Evolutionary conservation across 192 early-diverging fungal species (phyloP), one percentile per base, ranked within the genome.

Genomic region (Backusella psychrophila): DNA sequence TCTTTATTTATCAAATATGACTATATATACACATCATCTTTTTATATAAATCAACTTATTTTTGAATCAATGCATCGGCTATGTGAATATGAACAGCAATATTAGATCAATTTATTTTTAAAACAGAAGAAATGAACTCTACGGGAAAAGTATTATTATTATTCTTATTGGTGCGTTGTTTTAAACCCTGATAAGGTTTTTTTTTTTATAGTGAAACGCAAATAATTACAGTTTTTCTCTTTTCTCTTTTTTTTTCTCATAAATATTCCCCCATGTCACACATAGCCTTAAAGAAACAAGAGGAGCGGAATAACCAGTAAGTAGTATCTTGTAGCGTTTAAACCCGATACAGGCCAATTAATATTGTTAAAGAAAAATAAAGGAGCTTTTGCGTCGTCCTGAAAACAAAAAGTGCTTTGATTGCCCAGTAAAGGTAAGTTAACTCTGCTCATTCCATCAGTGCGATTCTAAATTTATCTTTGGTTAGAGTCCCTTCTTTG

Each of bases 401-500:
- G 84, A 80, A 49, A 88, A 88, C 78, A 88, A 86, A 79, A 85
- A 84, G 70, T 88, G 85, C 77, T 88, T 88, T 56, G 87, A 88
- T 78, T 86, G 87, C 44, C 82, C 84, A 7, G 80, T 82, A 68
- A 88, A 81, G 81, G 87, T 85, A 79, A 23, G 38, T 39, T 1
- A 39, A 39, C 38, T 11, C 9, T 33, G 33, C 33, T 33, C 33
- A 8, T 11, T 39, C 38, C 38, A 39, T 39, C 38, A 39, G 38
- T 39, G 38, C 38, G 38, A 19, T 29, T 53, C 33, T 33, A 33
- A 35, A 44, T 29, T 26, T 29, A 21, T 49, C 2, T 46, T 8
- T 23, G 8, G 14, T 17, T 74, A 89, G 88, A 82, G 85, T 76
- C 87, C 87, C 42, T 84, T 85, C 67, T 89, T 87, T 78, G 87